phyloP scores from a whole-genome alignment of 768 basidiomycete genomes.

The Leccinum pellstonianum region DNA sequence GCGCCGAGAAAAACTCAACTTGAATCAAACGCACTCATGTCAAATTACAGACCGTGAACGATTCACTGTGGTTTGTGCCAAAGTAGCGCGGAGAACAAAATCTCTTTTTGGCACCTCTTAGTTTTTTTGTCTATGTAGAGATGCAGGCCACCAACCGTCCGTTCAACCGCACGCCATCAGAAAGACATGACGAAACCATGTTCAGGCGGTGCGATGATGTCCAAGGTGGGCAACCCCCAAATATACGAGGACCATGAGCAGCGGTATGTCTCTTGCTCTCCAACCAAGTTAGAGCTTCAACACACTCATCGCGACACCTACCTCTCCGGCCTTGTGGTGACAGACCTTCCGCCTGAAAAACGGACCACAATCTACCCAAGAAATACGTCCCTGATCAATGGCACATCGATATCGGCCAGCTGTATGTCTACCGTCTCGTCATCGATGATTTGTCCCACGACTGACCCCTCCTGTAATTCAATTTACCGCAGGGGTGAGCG shows the following conservation, averaged over 20 bases:
- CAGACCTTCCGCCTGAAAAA: conserved; percentile 23
- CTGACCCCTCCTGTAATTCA: neutral
- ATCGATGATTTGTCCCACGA: neutral
- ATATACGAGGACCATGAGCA: conserved; percentile 50
- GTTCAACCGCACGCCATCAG: neutral
- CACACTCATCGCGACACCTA: neutral
- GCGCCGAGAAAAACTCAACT: neutral
- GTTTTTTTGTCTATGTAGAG: conserved; percentile 16
- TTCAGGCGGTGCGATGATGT: conserved; percentile 45
- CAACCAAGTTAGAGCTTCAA: neutral
- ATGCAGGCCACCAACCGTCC: conserved; percentile 19
- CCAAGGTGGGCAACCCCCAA: conserved; percentile 49
- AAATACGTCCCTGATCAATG: conserved; percentile 35
- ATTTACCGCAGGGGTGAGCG: conserved; percentile 39
- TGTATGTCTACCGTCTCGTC: conserved; percentile 8
- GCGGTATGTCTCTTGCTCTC: conserved; percentile 33
- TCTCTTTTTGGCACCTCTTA: conserved; percentile 27
- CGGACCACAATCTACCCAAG: conserved; percentile 22
- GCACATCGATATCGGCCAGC: conserved; percentile 36
- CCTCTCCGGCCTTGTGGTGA: neutral
- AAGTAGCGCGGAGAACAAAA: conserved; percentile 33
- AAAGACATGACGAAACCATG: conserved; percentile 19
- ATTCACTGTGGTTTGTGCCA: conserved; percentile 32
- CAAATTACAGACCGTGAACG: conserved; percentile 29
- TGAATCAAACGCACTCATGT: conserved; percentile 32